Conservation (phyloP, 495 filamentous ascomycete species). For the Neurospora sp. region DNA sequence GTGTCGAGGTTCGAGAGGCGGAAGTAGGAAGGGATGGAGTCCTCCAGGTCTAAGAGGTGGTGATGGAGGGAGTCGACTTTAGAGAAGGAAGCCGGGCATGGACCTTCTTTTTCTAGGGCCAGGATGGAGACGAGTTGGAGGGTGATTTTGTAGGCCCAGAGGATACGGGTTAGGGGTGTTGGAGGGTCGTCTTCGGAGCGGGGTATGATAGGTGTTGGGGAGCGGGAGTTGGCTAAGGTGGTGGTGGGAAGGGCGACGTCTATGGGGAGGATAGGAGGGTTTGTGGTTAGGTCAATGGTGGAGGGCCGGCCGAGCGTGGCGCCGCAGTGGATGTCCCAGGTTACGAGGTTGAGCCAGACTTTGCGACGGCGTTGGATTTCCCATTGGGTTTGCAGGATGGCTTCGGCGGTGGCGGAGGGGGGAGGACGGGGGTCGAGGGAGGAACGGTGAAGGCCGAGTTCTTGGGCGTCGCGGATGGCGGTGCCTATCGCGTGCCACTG, state of each 20-base stretch:
- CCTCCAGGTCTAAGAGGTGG: conserved; percentile 35
- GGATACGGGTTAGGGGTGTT: conserved; percentile 29
- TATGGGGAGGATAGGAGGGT: conserved; percentile 29
- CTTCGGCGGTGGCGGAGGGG: conserved; percentile 29
- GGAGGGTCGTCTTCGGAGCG: conserved; percentile 28
- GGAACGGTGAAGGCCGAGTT: conserved; percentile 50
- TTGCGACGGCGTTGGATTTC: conserved; percentile 40
- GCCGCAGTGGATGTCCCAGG: conserved; percentile 52
- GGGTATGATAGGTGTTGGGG: conserved; percentile 23
- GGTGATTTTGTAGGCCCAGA: conserved; percentile 28
- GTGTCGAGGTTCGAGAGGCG: conserved; percentile 48
- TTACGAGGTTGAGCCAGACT: conserved; percentile 46
- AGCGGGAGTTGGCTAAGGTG: conserved; percentile 15
- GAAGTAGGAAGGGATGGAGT: conserved; percentile 41
- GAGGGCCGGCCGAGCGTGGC: conserved; percentile 49
- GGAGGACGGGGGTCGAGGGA: conserved; percentile 25
- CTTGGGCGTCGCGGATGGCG: conserved; percentile 51
- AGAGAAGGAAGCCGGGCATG: conserved; percentile 39
- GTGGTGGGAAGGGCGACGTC: conserved; percentile 18
- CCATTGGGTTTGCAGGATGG: conserved; percentile 42
- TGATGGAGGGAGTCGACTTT: conserved; percentile 45
- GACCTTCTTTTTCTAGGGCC: conserved; percentile 42
- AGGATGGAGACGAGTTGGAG: conserved; percentile 26
- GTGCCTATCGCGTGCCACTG: conserved; percentile 50
- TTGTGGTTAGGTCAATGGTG: conserved; percentile 36